These are phyloP conservation scores for Dactylellina cionopaga DNA, from an alignment of 2,329 filamentous ascomycete species.

Conservation along the genomic window DNA sequence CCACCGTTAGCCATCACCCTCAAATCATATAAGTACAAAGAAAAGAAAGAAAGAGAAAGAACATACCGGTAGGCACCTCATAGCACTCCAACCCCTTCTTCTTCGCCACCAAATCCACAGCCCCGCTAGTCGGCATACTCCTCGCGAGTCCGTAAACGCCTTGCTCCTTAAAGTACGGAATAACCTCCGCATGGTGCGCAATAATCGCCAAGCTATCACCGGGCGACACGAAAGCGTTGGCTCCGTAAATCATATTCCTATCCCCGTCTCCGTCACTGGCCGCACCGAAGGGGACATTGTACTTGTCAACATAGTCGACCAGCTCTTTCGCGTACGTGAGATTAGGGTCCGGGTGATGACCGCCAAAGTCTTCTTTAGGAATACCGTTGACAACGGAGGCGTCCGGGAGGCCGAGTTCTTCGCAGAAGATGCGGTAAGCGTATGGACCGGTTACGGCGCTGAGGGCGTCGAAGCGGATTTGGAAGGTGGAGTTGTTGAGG, in stretches of 20 bases:
- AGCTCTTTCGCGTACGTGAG: conserved; percentile 95
- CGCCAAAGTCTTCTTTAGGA: conserved; percentile 93
- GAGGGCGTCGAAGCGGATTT: conserved; percentile 93
- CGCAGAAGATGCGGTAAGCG: conserved; percentile 91
- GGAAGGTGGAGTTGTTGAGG: conserved; percentile 85
- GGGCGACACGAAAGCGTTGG: conserved; percentile 93
- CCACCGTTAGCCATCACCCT: not conserved
- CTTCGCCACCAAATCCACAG: conserved; percentile 94
- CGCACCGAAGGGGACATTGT: conserved; percentile 92
- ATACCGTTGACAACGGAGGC: conserved; percentile 89
- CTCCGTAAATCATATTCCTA: conserved; percentile 99
- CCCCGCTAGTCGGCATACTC: conserved; percentile 96
- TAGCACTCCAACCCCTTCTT: conserved; percentile 91
- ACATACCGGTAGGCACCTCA: conserved; percentile 80
- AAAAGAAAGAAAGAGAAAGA: not conserved
- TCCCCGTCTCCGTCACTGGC: conserved; percentile 97
- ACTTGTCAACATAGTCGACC: conserved; percentile 91
- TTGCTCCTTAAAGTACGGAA: conserved; percentile 98
- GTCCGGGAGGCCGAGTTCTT: conserved; percentile 83
- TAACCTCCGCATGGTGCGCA: conserved; percentile 92
- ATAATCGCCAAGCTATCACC: conserved; percentile 98
- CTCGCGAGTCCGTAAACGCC: conserved; percentile 94
- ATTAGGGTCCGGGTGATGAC: conserved; percentile 97
- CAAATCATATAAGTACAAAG: not conserved
- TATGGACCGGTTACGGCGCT: conserved; percentile 96